Percentiles rank a stretch among this genome's conserved stretches.
These are phyloP conservation scores for Vigna nakashimae DNA, from an alignment of 306 rosid species.

Conservation along the genomic window DNA sequence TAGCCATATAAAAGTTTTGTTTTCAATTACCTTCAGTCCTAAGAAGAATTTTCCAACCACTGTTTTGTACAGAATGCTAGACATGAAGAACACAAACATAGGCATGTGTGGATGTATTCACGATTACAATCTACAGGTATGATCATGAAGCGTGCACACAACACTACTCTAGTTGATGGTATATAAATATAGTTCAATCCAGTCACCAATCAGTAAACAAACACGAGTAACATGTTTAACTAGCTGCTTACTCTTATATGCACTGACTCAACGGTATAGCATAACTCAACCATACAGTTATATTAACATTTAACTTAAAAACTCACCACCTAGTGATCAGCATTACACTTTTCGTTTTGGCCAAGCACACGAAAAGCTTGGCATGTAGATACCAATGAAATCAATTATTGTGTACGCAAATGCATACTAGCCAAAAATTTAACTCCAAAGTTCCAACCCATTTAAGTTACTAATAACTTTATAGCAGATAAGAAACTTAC, in stretches of 20 bases:
- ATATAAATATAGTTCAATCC: slow-evolving; percentile 12
- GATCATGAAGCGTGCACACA: background rate
- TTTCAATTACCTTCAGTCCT: slow-evolving; percentile 6
- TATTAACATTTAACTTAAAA: background rate
- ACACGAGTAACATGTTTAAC: background rate
- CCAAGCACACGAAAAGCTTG: background rate
- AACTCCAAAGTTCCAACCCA: slow-evolving; percentile 4
- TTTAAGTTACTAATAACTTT: background rate
- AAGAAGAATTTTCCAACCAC: background rate
- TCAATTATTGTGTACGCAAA: slow-evolving; percentile 14
- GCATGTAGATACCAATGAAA: slow-evolving; percentile 4
- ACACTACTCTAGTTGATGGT: background rate
- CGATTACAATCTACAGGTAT: slow-evolving; percentile 22
- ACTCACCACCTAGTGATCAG: slow-evolving; percentile 5
- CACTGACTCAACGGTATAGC: background rate
- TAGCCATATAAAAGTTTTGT: background rate
- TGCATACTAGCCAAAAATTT: background rate
- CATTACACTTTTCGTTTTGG: background rate
- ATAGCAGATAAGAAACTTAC: background rate
- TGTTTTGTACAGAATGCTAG: background rate
- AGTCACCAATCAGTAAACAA: slow-evolving; percentile 28
- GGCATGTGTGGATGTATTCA: background rate
- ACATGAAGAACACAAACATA: background rate
- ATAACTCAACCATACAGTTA: background rate
- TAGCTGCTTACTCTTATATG: background rate